A percentile compares a stretch with the other conserved stretches of the same genome.
Conservation (phyloP, 1,284 basidiomycete species). For the Microstroma glucosiphilum region DNA sequence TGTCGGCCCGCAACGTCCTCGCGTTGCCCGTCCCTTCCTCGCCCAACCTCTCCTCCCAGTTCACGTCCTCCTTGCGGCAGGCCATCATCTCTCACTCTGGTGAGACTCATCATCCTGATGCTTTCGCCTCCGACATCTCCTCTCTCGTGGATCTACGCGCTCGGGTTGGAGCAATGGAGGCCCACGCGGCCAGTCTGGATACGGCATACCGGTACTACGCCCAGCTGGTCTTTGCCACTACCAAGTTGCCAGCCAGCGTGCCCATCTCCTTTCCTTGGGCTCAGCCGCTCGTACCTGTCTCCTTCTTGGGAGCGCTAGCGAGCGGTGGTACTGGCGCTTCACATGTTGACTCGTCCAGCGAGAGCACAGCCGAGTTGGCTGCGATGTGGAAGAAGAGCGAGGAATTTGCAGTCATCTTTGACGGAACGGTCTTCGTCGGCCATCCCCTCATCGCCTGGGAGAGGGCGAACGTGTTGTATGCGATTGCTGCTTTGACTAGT, state of each 20-base stretch:
- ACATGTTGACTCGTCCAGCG: constrained; percentile 19
- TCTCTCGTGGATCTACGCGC: constrained; percentile 65
- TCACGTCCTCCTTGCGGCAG: constrained; percentile 56
- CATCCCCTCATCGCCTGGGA: constrained; percentile 36
- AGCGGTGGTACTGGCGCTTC: constrained; percentile 28
- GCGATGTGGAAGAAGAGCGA: constrained; percentile 12
- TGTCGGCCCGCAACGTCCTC: constrained; percentile 37
- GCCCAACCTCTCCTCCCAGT: constrained; percentile 18
- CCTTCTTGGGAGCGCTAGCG: constrained; percentile 34
- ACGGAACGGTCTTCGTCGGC: constrained; percentile 24
- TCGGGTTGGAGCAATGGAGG: constrained; percentile 57
- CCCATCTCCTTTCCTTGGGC: background rate
- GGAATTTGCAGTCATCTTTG: constrained; percentile 19
- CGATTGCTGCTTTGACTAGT: constrained; percentile 33
- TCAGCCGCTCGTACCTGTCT: constrained; percentile 25
- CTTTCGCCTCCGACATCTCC: constrained; percentile 73
- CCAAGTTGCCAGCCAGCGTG: constrained; percentile 66
- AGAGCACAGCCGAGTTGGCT: constrained; percentile 22
- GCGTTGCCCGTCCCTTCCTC: constrained; percentile 34
- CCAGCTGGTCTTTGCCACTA: constrained; percentile 71
- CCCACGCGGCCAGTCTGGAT: constrained; percentile 38
- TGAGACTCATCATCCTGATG: constrained; percentile 71
- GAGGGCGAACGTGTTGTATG: constrained; percentile 32
- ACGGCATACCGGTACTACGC: constrained; percentile 68
- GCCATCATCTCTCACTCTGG: constrained; percentile 66